phyloP scores from a whole-genome alignment of 805 yeast species.

The Candida chilensis region DNA sequence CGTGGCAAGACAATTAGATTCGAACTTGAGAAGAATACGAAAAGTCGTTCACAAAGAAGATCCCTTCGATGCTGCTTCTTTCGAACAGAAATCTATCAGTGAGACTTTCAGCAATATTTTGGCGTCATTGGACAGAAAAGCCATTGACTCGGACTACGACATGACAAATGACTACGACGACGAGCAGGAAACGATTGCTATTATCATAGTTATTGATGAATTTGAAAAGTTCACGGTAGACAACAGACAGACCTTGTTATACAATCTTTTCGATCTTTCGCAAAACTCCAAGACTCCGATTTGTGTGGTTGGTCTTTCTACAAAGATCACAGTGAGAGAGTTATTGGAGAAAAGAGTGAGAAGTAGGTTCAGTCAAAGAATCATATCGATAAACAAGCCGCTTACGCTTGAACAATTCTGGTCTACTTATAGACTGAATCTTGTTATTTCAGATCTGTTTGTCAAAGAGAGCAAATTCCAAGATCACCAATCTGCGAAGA shows the following conservation, averaged over 20 bases:
- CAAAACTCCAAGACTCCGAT: constrained; percentile 66
- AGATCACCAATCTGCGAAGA: constrained; percentile 4
- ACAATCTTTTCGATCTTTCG: constrained; percentile 82
- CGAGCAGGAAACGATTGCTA: constrained; percentile 31
- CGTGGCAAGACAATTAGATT: constrained; percentile 77
- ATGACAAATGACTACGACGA: constrained; percentile 6
- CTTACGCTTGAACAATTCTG: constrained; percentile 15
- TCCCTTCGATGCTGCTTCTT: constrained; percentile 6
- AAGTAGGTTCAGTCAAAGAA: constrained; percentile 78
- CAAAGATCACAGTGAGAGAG: constrained; percentile 70
- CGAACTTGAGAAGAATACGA: constrained; percentile 10
- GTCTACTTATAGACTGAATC: constrained; percentile 5
- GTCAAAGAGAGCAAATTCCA: constrained; percentile 4
- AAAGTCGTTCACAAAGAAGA: constrained; percentile 2
- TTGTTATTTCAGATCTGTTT: constrained; percentile 4
- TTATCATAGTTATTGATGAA: constrained; percentile 78
- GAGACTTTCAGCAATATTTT: constrained; percentile 56
- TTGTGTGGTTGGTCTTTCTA: constrained; percentile 72
- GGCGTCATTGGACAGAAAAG: constrained; percentile 36
- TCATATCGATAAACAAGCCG: constrained; percentile 51
- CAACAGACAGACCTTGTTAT: constrained; percentile 73
- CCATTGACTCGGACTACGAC: too few relatives aligned
- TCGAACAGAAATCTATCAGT: constrained; percentile 44
- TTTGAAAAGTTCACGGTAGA: constrained; percentile 70
- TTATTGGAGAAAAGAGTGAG: constrained; percentile 85